A percentile compares a stretch with the other conserved stretches of the same genome.
These are phyloP conservation scores for Ascosphaera apis DNA, from an alignment of 2,329 filamentous ascomycete species.

Conservation along the genomic window DNA sequence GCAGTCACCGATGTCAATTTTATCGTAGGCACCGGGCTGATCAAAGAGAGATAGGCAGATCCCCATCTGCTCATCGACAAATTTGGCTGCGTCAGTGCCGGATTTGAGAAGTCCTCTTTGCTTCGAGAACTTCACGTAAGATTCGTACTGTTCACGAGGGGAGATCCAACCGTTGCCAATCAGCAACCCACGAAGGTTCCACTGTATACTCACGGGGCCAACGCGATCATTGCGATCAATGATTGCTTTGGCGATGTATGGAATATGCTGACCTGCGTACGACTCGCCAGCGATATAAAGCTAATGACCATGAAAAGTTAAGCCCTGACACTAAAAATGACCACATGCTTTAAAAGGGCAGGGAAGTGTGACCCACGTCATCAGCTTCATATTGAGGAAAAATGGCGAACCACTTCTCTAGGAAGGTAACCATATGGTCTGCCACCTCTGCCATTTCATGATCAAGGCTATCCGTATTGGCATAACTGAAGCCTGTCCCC, in stretches of 20 bases:
- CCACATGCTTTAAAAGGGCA: no score
- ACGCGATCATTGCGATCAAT: slow-evolving; percentile 58
- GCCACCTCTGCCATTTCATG: slow-evolving; percentile 78
- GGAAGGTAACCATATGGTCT: slow-evolving; percentile 60
- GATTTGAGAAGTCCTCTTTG: slow-evolving; percentile 48
- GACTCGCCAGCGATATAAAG: slow-evolving; percentile 91
- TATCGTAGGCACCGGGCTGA: slow-evolving; percentile 31
- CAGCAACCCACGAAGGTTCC: slow-evolving; percentile 64
- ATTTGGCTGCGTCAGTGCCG: slow-evolving; percentile 37
- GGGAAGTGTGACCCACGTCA: slow-evolving; percentile 44
- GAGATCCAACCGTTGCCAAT: slow-evolving; percentile 98
- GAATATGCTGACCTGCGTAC: slow-evolving; percentile 90
- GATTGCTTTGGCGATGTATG: slow-evolving; percentile 84
- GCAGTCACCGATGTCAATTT: slow-evolving; percentile 48
- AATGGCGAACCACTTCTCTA: slow-evolving; percentile 74
- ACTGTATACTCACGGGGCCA: slow-evolving; percentile 26
- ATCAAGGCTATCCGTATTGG: slow-evolving; percentile 68
- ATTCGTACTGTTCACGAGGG: slow-evolving; percentile 66
- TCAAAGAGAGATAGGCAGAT: slow-evolving; percentile 42
- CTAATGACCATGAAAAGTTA: slow-evolving; percentile 26
- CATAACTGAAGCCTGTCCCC: slow-evolving; percentile 89
- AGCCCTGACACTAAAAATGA: no score
- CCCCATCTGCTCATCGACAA: slow-evolving; percentile 44
- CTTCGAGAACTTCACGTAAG: slow-evolving; percentile 66
- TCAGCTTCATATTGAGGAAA: slow-evolving; percentile 85